Evolutionary conservation across 768 basidiomycete genomes (phyloP), one percentile per base, ranked within the genome.

Genomic region (Boletellus ananiceps): DNA sequence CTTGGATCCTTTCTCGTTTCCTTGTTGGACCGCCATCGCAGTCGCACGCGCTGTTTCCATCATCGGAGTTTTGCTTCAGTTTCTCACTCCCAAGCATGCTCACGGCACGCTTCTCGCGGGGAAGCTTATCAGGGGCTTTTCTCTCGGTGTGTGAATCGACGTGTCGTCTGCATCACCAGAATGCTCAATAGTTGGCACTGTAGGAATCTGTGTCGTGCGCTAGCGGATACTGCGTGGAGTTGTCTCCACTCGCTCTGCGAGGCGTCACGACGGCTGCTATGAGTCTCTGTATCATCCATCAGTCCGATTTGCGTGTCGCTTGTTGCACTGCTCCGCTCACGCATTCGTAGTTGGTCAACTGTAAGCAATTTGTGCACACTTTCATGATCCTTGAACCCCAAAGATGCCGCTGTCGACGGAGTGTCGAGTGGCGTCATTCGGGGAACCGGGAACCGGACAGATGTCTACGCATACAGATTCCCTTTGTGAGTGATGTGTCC

Each of bases 141-240:
- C 63, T 4, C 57, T 64, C 14, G 63, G 62, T 64, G 13, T n/a
- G 55, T 4, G 0, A 16, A 27, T 40, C 15, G 3, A 15, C 7
- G n/a, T 9, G 2, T 1, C 7, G 3, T 29, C 27, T 29, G 27
- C 9, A 29, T 29, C 27, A 9, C 27, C 7, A 3, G 27, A 29
- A 8, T 29, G 2, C 27, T 52, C 8, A 47, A 15, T 4, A 29
- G 7, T 23, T 13, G 1, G 15, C 21, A 8, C 27, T 8, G 27
- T 9, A 56, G 62, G 61, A 8, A 59, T 63, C 57, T 64, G 39
- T 64, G 16, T 64, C 62, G 3, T 52, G 52, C 31, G 59, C 62
- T 0, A 51, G 59, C 27, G 43, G 54, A 29, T 63, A 64, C 13
- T 63, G 62, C 35, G 62, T 62, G 3, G 62, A 64, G 27, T 59